phyloP scores from a whole-genome alignment of 768 basidiomycete species.

The Cyclocybe aegerita region DNA sequence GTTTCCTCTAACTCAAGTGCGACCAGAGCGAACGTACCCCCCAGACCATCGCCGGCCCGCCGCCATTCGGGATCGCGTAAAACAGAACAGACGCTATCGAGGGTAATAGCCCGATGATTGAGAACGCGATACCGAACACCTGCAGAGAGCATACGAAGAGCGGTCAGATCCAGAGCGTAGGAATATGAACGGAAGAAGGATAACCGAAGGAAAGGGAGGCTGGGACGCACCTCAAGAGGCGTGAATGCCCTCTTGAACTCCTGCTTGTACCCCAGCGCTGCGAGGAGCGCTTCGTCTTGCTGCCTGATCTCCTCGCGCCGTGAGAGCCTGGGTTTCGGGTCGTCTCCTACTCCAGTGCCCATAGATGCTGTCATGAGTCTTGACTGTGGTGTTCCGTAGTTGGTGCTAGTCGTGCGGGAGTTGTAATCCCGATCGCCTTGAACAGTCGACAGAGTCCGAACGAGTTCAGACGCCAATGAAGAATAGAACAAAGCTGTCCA shows the following conservation, averaged over 20 bases:
- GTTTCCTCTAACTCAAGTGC: too few relatives aligned
- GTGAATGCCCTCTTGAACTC: conserved; percentile 58
- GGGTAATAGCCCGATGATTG: conserved; percentile 64
- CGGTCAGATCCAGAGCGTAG: too few relatives aligned
- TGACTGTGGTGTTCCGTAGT: too few relatives aligned
- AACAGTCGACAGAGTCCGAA: too few relatives aligned
- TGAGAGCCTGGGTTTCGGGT: too few relatives aligned
- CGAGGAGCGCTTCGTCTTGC: conserved; percentile 38
- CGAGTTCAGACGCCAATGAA: too few relatives aligned
- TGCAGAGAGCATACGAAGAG: conserved; percentile 19
- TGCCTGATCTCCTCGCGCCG: conserved; percentile 10
- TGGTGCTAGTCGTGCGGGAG: too few relatives aligned
- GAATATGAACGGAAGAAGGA: background rate
- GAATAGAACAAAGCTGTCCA: too few relatives aligned
- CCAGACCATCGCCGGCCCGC: conserved; percentile 73
- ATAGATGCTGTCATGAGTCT: too few relatives aligned
- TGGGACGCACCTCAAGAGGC: conserved; percentile 40
- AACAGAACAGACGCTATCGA: conserved; percentile 59
- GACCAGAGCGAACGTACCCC: conserved; percentile 40
- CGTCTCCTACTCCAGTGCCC: too few relatives aligned
- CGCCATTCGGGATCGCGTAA: conserved; percentile 68
- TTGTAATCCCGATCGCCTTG: too few relatives aligned
- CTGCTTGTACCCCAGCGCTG: conserved; percentile 42
- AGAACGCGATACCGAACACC: conserved; percentile 73
- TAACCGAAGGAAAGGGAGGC: background rate